Conservation (phyloP, 2,329 filamentous ascomycete genomes). For the Cladophialophora yegresii region DNA sequence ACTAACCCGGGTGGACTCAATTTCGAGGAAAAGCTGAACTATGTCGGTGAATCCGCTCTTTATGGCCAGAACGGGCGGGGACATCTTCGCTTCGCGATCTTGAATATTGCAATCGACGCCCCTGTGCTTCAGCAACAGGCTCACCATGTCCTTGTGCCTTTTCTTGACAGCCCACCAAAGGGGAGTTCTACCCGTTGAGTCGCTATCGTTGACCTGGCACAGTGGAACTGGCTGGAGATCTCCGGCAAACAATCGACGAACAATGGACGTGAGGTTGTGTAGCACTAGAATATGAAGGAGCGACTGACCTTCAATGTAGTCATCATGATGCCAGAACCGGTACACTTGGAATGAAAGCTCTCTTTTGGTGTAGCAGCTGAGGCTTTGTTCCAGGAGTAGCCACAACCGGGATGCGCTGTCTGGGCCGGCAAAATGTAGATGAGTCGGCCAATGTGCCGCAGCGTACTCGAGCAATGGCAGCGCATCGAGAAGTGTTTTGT, state of each 20-base stretch:
- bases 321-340: constrained; percentile 1
- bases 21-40: neutral
- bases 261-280: neutral
- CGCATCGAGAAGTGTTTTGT: neutral
- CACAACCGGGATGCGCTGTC: neutral
- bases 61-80: neutral
- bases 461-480: neutral
- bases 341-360: constrained; percentile 1
- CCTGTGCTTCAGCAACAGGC: neutral
- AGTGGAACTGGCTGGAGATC: neutral
- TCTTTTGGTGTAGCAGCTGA: neutral
- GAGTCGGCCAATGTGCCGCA: neutral
- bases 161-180: constrained; percentile 6
- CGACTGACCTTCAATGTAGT: constrained; percentile 6
- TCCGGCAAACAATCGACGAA: neutral
- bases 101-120: neutral
- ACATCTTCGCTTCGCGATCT: neutral
- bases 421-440: neutral
- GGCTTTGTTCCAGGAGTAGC: neutral
- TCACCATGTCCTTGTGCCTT: neutral
- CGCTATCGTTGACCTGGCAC: neutral
- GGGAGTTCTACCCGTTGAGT: neutral
- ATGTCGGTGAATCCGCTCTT: neutral
- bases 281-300: constrained; percentile 1
- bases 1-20: neutral